Percentiles rank a stretch among this genome's conserved stretches.
These are phyloP conservation scores for Camillea tinctor DNA, from an alignment of 2,329 filamentous ascomycete genomes.

Conservation along the genomic window DNA sequence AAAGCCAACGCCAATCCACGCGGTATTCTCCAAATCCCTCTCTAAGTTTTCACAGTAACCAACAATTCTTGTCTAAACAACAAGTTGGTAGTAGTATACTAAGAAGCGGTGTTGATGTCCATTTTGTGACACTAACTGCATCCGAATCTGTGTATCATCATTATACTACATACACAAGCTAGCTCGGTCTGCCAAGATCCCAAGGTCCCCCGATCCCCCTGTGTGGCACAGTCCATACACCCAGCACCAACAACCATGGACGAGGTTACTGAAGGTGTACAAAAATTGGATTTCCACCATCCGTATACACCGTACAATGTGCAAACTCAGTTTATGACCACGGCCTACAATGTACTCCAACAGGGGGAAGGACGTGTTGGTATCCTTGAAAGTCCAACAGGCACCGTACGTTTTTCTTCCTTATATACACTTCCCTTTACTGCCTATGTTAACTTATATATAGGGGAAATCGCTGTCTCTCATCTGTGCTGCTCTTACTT, in stretches of 20 bases:
- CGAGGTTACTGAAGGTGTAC: constrained; percentile 21
- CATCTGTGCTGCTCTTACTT: constrained; percentile 85
- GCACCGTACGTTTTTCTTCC: constrained; percentile 48
- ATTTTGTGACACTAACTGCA: too few species aligned
- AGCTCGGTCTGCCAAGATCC: background rate
- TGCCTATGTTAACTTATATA: constrained; percentile 16
- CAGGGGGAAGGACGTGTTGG: constrained; percentile 70
- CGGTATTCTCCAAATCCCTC: too few species aligned
- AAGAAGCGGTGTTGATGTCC: too few species aligned
- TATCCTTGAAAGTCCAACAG: constrained; percentile 92
- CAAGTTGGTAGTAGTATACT: too few species aligned
- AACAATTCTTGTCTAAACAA: too few species aligned
- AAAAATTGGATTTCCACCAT: constrained; percentile 70
- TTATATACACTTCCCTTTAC: background rate
- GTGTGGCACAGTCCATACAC: background rate
- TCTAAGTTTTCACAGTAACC: too few species aligned
- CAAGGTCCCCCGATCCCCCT: too few species aligned
- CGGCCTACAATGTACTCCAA: constrained; percentile 76
- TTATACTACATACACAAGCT: too few species aligned
- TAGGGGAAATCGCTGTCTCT: constrained; percentile 88
- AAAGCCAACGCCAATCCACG: too few species aligned
- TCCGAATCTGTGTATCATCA: too few species aligned
- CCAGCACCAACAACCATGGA: constrained; percentile 21
- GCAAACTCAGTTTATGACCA: constrained; percentile 83
- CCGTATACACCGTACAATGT: constrained; percentile 86